Evolutionary conservation across 352 stramenopile species (phyloP).

Genomic region (Globisporangium splendens): DNA sequence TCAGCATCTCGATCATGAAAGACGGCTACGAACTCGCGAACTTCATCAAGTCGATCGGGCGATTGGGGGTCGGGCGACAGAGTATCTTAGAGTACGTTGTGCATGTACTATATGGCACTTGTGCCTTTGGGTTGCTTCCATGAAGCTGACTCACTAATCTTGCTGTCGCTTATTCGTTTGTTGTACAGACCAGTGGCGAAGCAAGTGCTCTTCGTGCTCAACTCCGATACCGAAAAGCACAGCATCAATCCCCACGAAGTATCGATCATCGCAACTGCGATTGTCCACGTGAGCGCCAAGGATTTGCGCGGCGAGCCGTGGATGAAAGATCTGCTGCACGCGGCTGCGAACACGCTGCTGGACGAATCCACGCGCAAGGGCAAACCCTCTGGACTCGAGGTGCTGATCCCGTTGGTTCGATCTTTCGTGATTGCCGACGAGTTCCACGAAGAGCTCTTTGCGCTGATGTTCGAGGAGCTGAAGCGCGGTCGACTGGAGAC

Average conservation of each 20-base stretch:
- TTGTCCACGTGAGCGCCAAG: constrained; percentile 47
- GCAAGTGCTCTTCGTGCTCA: constrained; percentile 37
- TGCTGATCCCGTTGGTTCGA: constrained; percentile 41
- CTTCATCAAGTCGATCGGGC: constrained; percentile 42
- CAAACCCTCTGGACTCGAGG: constrained; percentile 17
- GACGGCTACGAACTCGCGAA: constrained; percentile 34
- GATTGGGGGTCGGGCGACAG: constrained; percentile 50
- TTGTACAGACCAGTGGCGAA: constrained; percentile 38
- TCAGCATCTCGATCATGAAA: constrained; percentile 52
- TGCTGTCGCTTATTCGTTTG: background rate
- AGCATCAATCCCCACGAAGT: constrained; percentile 40
- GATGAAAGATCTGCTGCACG: constrained; percentile 41
- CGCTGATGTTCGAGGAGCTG: constrained; percentile 35
- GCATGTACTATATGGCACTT: background rate
- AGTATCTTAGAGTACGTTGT: constrained; percentile 53
- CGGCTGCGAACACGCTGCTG: constrained; percentile 32
- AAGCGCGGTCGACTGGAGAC: constrained; percentile 36
- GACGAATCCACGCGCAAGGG: constrained; percentile 20
- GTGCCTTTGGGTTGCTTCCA: background rate
- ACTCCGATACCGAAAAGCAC: constrained; percentile 15
- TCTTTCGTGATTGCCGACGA: constrained; percentile 46
- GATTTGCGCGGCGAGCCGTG: constrained; percentile 45
- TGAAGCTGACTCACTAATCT: background rate
- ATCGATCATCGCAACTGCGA: constrained; percentile 42
- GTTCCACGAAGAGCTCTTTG: constrained; percentile 56